phyloP scores from a whole-genome alignment of 2,329 filamentous ascomycete genomes.

The Alternaria brassicae region DNA sequence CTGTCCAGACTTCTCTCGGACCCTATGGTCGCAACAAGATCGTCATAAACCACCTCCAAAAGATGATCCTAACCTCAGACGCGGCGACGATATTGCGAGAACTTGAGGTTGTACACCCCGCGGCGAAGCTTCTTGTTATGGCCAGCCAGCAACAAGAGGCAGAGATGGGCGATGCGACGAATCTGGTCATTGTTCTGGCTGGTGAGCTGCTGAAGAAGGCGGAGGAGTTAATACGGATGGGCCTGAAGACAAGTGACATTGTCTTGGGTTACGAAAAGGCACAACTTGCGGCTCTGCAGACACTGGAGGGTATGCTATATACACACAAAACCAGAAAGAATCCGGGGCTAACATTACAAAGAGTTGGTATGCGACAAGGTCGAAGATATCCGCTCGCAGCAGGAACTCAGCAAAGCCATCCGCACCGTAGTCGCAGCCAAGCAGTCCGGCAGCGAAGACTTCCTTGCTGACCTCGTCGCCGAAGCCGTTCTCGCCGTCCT shows the following conservation, averaged over 20 bases:
- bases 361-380: conserved; percentile 92
- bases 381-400: conserved; percentile 77
- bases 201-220: conserved; percentile 97
- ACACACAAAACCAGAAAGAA: background rate
- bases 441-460: conserved; percentile 91
- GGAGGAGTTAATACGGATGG: conserved; percentile 94
- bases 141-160: conserved; percentile 98
- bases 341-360: conserved; percentile 41
- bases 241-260: conserved; percentile 97
- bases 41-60: conserved; percentile 99
- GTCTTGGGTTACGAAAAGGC: conserved; percentile 95
- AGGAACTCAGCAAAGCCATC: conserved; percentile 92
- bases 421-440: conserved; percentile 96
- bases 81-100: conserved; percentile 97
- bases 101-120: conserved; percentile 97
- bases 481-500: conserved; percentile 85
- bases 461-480: conserved; percentile 84
- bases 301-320: conserved; percentile 69
- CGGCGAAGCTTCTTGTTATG: conserved; percentile 97
- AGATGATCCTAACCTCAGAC: conserved; percentile 99
- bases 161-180: conserved; percentile 98
- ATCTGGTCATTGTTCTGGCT: conserved; percentile 93
- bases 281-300: conserved; percentile 83
- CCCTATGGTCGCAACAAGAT: conserved; percentile 99
- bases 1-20: conserved; percentile 94